phyloP scores from a whole-genome alignment of 306 rosid species.

The Heteromeles arbutifolia region DNA sequence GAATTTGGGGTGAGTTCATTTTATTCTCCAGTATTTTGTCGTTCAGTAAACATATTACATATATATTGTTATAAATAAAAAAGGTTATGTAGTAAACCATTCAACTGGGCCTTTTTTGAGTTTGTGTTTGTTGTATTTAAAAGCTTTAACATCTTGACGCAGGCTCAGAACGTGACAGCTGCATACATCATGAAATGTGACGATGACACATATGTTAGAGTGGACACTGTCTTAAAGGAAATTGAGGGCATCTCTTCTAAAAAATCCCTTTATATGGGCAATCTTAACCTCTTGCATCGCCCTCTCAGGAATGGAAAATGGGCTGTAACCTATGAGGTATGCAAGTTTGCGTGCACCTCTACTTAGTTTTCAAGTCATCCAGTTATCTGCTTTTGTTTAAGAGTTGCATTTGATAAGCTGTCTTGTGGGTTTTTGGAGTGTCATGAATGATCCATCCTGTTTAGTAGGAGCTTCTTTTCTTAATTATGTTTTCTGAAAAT shows the following conservation, averaged over 20 bases:
- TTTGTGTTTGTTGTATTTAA: constrained; percentile 5
- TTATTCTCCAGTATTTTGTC: neutral
- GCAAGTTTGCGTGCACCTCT: constrained; percentile 4
- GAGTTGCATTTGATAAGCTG: neutral
- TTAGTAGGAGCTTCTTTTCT: neutral
- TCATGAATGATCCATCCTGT: neutral
- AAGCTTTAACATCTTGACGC: constrained; percentile 30
- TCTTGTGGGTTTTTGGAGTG: neutral
- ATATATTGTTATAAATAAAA: neutral
- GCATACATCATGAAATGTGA: constrained; percentile 89
- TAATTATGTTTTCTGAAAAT: neutral
- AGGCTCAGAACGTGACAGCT: constrained; percentile 71
- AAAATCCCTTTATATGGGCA: constrained; percentile 89
- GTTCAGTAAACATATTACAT: neutral
- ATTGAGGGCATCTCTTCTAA: constrained; percentile 47
- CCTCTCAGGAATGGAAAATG: constrained; percentile 91
- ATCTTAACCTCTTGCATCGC: constrained; percentile 96
- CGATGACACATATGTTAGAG: constrained; percentile 79
- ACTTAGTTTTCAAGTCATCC: neutral
- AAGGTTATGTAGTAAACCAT: neutral
- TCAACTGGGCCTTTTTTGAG: neutral
- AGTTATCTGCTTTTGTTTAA: neutral
- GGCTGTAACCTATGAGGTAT: constrained; percentile 94
- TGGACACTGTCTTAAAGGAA: constrained; percentile 77
- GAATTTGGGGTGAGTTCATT: constrained; percentile 84